Evolutionary conservation across 1,284 basidiomycete genomes (phyloP), one percentile per base, ranked within the genome.

Genomic region (Bondarzewia mesenterica): DNA sequence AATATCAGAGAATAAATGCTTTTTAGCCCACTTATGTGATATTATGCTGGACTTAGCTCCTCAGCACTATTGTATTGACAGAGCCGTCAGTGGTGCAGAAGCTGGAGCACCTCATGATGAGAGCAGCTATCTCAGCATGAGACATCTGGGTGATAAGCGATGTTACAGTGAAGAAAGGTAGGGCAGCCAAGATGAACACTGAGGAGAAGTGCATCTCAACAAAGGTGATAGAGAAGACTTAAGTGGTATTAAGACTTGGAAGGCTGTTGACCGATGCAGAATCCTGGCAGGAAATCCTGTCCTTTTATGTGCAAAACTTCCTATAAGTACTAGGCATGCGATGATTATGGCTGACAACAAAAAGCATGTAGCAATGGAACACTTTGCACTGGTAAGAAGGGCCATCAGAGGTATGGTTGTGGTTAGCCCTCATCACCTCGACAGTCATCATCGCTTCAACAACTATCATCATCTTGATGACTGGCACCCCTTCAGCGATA

Each of bases 171-270:
- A 55, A 44, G 44, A 57, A 16, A 7, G 48, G 44, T 8, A 58
- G 42, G 15, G 51, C 50, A 22, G 55, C 49, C 35, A 57, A 21
- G 26, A 54, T 42, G 42, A 57, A 43, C 37, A 48, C 40, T 32
- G 49, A 7, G 32, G 55, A 42, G 48, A 58, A 44, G 26, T 46
- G 47, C 57, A 59, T 59, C 27, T 45, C 42, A 22, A 26, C 21
- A 16, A 26, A 35, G 25, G 26, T 32, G 14, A 18, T n/a, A 23
- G 20, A 21, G 27, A 29, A 41, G 46, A 43, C 23, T 32, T 18
- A 25, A 16, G 43, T 46, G 16, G 46, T n/a, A 26, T 12, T 7
- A 10, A 15, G 18, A 32, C 23, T 39, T 15, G 25, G 16, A 23
- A 7, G 42, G 25, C 26, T 26, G 42, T 20, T 26, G 42, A 43